Base-by-base conservation (phyloP, 1,139 yeast species). In the Protomyces inundatus region DNA sequence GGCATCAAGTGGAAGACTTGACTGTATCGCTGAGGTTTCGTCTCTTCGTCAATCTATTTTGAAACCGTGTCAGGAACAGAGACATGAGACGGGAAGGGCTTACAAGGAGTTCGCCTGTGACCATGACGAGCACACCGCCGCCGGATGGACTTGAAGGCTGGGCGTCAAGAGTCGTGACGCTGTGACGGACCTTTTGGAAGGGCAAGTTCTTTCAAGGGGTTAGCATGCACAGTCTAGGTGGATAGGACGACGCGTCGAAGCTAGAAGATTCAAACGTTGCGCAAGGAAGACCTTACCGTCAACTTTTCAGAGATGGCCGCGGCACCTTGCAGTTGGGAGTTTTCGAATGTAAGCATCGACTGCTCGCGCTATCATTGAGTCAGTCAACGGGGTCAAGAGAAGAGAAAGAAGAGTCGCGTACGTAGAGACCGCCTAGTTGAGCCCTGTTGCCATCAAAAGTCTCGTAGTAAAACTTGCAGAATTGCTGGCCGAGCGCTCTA, bases 1-100 rank as follows among this genome's bases (percentile, higher is more conserved):
- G 97, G 97, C 69, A 90, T 86, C 79, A 93, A 84, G 75, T 93
- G 98, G 85, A 93, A 93, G 55, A 90, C 96, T 80, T 93, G 98
- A 42, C 98, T 89, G 79, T 90, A 93, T 78, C 96, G 86, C 79
- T 91, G 97, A 65, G 98, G 85, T 77, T 90, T 90, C 74, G 86
- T 88, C 79, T 93, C 98, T 68, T 91, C 98, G 75, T 93, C 99
- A 71, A 87, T 83, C 70, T 70, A 4, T 14, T 23, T 23, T 39
- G 14, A 12, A 7, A 14, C 42, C 6, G 48, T 42, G 32, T 42
- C n/a, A 42, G 48, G 5, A 23, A 23, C 23, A 51, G 6, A 3
- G 37, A 32, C 7, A 12, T 14, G 36, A 3, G 16, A 16, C 10
- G 48, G 67, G 14, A 55, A 80, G 77, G 70, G 32, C 12, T n/a